Percentiles rank a stretch among this genome's conserved stretches.
phyloP scores from a whole-genome alignment of 352 stramenopile species.

The Phytopythium boreale region DNA sequence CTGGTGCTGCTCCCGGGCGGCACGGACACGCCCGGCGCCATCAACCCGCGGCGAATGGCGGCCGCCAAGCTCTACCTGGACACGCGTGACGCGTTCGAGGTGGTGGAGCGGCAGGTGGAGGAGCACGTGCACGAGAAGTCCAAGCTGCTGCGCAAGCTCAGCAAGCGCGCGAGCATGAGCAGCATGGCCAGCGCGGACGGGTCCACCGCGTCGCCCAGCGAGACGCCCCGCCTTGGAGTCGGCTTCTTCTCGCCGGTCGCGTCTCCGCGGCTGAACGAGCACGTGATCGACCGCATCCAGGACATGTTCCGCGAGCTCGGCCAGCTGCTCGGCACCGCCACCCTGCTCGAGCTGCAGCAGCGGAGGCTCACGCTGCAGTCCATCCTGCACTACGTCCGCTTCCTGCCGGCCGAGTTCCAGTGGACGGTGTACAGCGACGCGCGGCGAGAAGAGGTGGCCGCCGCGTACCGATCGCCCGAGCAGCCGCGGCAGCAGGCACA shows the following conservation, averaged over 20 bases:
- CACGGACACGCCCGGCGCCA: constrained; percentile 11
- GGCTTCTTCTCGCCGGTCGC: neutral
- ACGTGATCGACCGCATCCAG: constrained; percentile 57
- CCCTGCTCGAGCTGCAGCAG: constrained; percentile 50
- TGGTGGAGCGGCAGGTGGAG: constrained; percentile 55
- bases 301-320: constrained; percentile 70
- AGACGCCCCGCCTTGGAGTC: neutral
- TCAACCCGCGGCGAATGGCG: constrained; percentile 42
- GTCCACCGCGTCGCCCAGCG: neutral
- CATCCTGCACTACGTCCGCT: constrained; percentile 64
- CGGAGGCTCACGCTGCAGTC: constrained; percentile 50
- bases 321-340: constrained; percentile 34
- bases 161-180: constrained; percentile 23
- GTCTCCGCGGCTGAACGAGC: constrained; percentile 24
- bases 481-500: neutral
- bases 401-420: constrained; percentile 54
- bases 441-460: constrained; percentile 50
- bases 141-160: constrained; percentile 56
- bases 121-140: constrained; percentile 33
- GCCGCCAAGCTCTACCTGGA: constrained; percentile 74
- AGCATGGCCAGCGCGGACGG: constrained; percentile 17
- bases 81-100: constrained; percentile 72
- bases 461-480: constrained; percentile 24
- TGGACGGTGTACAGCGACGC: constrained; percentile 66
- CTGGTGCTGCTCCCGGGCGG: constrained; percentile 25